Base-by-base conservation (phyloP, 179 eudicot species). In the Gypsophila paniculata region DNA sequence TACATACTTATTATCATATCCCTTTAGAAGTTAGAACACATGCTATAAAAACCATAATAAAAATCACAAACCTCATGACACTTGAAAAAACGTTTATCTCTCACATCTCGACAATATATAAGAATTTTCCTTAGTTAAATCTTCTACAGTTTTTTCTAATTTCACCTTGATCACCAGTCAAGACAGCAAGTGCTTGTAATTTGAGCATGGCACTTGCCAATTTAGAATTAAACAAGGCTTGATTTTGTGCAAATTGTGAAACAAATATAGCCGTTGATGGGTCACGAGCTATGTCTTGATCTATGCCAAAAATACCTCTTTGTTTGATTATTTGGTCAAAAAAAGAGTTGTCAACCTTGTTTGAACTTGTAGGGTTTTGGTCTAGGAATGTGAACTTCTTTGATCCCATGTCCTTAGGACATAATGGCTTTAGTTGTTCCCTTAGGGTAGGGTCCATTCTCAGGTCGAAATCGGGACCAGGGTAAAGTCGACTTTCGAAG, bases 261-360 rank as follows among this genome's bases (percentile, higher is more conserved):
- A 85, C 91, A 5, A 59, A 61, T 9, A 2, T 54, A 4, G 11
- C 65, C 2, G 87, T 83, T 63, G 53, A 22, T 6, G 78, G 54
- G 51, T 86, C 85, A 12, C 65, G 59, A 22, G 86, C 83, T 52
- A 88, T 10, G 1, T 65, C 76, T 75, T 86, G 89, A 23, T 88
- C 92, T 8, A 88, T 73, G 3, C 74, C 75, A 8, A 88, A 76
- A 26, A 88, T 32, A 15, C 88, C 88, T 69, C 80, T 81, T 10
- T 55, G 65, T 8, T 39, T 12, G 1, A 68, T 17, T 36, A 88
- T 69, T 75, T 88, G 88, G 14, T 51, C 69, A 64, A 75, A 84
- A 64, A 57, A 86, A 21, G 89, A 84, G 29, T 82, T 83, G 61
- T 88, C 89, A 2, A 86, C 83, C 4, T 9, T 69, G 25, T 63